A percentile compares a stretch with the other conserved stretches of the same genome.
phyloP scores from a whole-genome alignment of 2,329 filamentous ascomycete genomes.

The Ramichloridium luteum region DNA sequence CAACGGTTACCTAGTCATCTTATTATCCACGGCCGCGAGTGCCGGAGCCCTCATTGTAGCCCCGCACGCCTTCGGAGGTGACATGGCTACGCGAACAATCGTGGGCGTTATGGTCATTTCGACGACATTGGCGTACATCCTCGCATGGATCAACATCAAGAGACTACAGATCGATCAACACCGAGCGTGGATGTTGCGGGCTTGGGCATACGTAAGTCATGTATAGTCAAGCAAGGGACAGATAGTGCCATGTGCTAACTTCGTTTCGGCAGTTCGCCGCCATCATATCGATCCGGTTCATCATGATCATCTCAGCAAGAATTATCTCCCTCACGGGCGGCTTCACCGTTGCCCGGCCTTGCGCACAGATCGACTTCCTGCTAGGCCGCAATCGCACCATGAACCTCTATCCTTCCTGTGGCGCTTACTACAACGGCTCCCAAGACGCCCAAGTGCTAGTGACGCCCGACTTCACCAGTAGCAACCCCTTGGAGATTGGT shows the following conservation, averaged over 20 bases:
- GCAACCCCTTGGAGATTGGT: constrained; percentile 10
- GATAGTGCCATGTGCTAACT: too few relatives aligned
- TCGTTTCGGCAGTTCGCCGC: too few relatives aligned
- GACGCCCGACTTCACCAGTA: constrained; percentile 19
- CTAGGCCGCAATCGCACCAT: constrained; percentile 15
- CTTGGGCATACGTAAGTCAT: constrained; percentile 12
- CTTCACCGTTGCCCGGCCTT: constrained; percentile 32
- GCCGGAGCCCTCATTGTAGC: constrained; percentile 43
- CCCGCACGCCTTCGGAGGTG: constrained; percentile 42
- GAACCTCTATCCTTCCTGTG: constrained; percentile 35
- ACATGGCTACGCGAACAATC: constrained; percentile 36
- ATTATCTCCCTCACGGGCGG: constrained; percentile 27
- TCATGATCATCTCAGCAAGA: constrained; percentile 32
- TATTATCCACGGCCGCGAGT: constrained; percentile 37
- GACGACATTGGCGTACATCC: constrained; percentile 31
- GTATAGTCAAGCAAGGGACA: too few relatives aligned
- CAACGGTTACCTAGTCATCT: constrained; percentile 44
- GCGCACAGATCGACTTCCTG: constrained; percentile 38
- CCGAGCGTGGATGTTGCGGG: constrained; percentile 51
- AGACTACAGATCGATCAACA: constrained; percentile 51
- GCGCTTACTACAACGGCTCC: constrained; percentile 27
- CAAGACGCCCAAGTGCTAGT: constrained; percentile 10
- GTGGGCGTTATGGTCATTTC: constrained; percentile 35
- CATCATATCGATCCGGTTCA: constrained; percentile 42
- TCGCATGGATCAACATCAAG: constrained; percentile 48